A percentile compares a stretch with the other conserved stretches of the same genome.
Conservation (phyloP, 169 alveolate genomes). For the Eimeria brunetti region DNA sequence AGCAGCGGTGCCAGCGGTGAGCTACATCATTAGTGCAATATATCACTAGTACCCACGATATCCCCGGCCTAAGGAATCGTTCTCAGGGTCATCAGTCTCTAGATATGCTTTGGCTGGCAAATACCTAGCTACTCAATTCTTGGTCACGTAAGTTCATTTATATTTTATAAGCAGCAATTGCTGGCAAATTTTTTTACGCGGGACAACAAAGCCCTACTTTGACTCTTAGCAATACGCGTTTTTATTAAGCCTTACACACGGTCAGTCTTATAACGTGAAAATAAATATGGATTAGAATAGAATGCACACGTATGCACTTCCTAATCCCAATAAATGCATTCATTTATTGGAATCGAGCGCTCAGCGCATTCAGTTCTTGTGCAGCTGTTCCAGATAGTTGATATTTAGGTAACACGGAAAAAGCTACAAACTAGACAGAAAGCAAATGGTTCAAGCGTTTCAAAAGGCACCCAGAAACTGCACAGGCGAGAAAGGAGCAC, state of each 20-base stretch:
- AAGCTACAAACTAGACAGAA: background rate
- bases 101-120: background rate
- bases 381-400: background rate
- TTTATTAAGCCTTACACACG: background rate
- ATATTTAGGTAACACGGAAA: background rate
- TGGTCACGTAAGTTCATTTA: background rate
- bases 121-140: background rate
- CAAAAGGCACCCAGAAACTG: conserved; percentile 20
- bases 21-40: background rate
- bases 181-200: background rate
- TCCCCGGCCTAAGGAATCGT: background rate
- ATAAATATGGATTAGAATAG: background rate
- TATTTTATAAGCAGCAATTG: background rate
- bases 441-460: background rate
- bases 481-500: conserved; percentile 5
- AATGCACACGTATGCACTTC: background rate
- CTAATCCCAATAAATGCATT: background rate
- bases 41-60: background rate
- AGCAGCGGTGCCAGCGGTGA: background rate
- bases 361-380: background rate
- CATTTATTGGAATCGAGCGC: background rate
- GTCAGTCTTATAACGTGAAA: background rate
- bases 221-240: background rate
- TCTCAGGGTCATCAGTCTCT: background rate
- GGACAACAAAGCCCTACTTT: background rate